These are phyloP conservation scores for Acaromyces ingoldii DNA, from an alignment of 1,284 basidiomycete genomes.

Conservation along the genomic window DNA sequence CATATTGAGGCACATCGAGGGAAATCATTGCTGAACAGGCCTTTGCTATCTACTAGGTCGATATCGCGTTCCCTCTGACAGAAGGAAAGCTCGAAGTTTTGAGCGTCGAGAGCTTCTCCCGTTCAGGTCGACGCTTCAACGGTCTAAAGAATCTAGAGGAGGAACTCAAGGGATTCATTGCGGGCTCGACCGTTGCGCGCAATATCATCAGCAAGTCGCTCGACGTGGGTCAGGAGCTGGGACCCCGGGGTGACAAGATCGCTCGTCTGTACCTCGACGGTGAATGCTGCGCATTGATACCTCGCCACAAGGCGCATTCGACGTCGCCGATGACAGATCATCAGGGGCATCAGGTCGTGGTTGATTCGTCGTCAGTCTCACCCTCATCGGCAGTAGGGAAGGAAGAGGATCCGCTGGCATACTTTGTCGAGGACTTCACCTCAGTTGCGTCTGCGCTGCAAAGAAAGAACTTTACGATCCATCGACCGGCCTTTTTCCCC, in stretches of 20 bases:
- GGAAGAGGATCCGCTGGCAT: neutral
- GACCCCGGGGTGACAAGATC: neutral
- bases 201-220: neutral
- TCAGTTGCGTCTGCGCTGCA: neutral
- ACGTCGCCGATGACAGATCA: no score
- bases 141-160: neutral
- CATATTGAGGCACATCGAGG: no score
- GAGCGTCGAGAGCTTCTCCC: neutral
- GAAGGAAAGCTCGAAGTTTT: no score
- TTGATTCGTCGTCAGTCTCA: no score
- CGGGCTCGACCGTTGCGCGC: neutral
- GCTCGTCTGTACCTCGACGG: neutral
- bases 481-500: neutral
- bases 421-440: neutral
- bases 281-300: neutral
- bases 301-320: no score
- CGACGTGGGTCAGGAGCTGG: no score
- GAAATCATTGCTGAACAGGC: no score
- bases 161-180: neutral
- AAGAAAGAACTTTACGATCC: neutral
- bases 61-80: no score
- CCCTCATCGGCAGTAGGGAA: no score
- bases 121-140: neutral
- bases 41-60: no score
- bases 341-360: no score